Base-by-base conservation (phyloP, 257 asterid genomes). In the Avicennia marina region DNA sequence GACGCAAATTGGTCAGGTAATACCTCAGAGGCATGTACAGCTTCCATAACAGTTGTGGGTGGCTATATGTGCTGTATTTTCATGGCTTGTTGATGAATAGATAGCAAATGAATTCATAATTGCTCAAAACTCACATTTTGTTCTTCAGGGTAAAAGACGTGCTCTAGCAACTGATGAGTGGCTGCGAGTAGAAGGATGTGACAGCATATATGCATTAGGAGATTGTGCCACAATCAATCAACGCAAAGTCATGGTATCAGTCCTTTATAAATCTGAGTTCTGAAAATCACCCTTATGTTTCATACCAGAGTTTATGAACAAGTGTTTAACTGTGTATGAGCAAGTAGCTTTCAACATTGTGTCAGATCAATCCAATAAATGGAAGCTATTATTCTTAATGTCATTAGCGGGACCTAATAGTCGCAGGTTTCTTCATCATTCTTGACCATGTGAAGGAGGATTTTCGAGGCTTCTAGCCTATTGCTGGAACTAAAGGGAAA, bases 1-100 rank as follows among this genome's bases (percentile, higher is more conserved):
- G 98, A 81, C 80, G 81, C 85, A 79, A 69, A 78, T 91, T 81
- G 96, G 96, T 61, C 98, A 88, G 95, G 98, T 88, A 80, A 53
- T 56, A 49, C 24, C 50, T 36, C 51, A 22, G 53, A 21, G 22
- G 36, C 62, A 63, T 29, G 61, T 11, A 26, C 41, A 56, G 15
- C 60, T 56, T 38, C 25, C 31, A 46, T 53, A 15, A 16, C 31
- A 31, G 24, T 68, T 43, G 26, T 34, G 59, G 21, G 12, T 53
- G n/a, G 25, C n/a, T 20, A 21, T 20, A 7, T 31, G 44, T 32
- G 32, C 26, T 21, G 39, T 51, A 38, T 52, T 22, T 63, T 25
- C 56, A 26, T 53, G 31, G 20, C 63, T 63, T 38, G 46, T 43
- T 9, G 7, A 39, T 36, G 52, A 52, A 20, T 45, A 65, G 49